phyloP scores from a whole-genome alignment of 495 filamentous ascomycete genomes.

The Penicillium riverlandense region DNA sequence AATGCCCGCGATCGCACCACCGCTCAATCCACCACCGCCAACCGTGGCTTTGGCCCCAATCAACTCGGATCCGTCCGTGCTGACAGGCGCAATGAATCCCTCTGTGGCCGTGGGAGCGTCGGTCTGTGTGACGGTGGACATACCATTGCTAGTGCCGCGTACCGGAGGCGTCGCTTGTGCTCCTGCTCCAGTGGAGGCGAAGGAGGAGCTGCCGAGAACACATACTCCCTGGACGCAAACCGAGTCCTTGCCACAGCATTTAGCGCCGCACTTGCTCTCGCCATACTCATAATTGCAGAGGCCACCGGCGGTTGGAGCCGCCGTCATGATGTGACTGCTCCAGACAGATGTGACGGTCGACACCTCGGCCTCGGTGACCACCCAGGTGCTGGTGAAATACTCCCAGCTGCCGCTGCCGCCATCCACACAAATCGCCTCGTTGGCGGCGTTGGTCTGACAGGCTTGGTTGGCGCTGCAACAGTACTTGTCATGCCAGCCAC shows the following conservation, averaged over 20 bases:
- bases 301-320: slow-evolving; percentile 35
- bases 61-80: slow-evolving; percentile 42
- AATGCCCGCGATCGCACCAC: slow-evolving; percentile 89
- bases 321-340: slow-evolving; percentile 42
- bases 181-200: slow-evolving; percentile 22
- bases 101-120: slow-evolving; percentile 50
- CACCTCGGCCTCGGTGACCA: slow-evolving; percentile 54
- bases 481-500: slow-evolving; percentile 58
- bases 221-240: slow-evolving; percentile 48
- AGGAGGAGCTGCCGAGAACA: slow-evolving; percentile 31
- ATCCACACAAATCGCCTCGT: slow-evolving; percentile 49
- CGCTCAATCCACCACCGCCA: slow-evolving; percentile 52
- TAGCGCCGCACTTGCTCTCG: slow-evolving; percentile 60
- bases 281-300: slow-evolving; percentile 53
- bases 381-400: slow-evolving; percentile 65
- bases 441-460: slow-evolving; percentile 55
- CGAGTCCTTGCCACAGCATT: slow-evolving; percentile 68
- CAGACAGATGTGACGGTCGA: slow-evolving; percentile 60
- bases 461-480: slow-evolving; percentile 56
- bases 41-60: slow-evolving; percentile 34
- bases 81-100: slow-evolving; percentile 49
- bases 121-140: slow-evolving; percentile 47
- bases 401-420: slow-evolving; percentile 24
- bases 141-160: slow-evolving; percentile 61
- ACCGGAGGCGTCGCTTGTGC: slow-evolving; percentile 45